Evolutionary conservation across 176 grass and related monocot species (phyloP), one percentile per base, ranked within the genome.

Genomic region (Panicum miliaceum): DNA sequence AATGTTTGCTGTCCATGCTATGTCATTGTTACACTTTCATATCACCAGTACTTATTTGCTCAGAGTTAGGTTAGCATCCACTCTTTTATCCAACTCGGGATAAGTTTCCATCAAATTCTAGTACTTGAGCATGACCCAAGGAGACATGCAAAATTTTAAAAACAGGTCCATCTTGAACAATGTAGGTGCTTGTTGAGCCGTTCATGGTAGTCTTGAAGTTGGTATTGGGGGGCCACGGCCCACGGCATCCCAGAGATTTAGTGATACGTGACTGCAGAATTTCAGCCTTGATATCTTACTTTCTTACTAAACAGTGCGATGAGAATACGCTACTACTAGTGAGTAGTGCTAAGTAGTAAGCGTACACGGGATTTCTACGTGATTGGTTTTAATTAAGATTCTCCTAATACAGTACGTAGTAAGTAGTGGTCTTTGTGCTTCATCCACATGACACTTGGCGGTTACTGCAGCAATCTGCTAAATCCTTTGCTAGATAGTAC

Each of bases 401-500:
- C 29, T 16, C 40, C 7, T 64, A 37, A 4, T 76, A 53, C 51
- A 27, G 26, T 20, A 57, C 53, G 7, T 22, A n/a, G 20, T 57
- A 29, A 61, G 19, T 36, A 47, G 9, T 51, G 20, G 74, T 57
- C 19, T 56, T 16, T 70, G 42, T 34, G 18, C 47, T 68, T 48
- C 69, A 61, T 56, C n/a, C 36, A 71, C 32, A 13, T 63, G 70
- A 76, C 71, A 81, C 77, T 26, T 71, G 78, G 41, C 6, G 34
- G 63, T 69, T 62, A 76, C 52, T 81, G 78, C 88, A 62, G 77
- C 48, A 45, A 64, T 54, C 42, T 82, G 54, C 40, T 47, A 27
- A 59, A 43, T 76, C 72, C 68, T 13, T 67, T 64, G 27, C 35
- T 71, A 47, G n/a, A 9, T 60, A 60, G 42, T 73, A 45, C 89